Evolutionary conservation across 352 stramenopile species (phyloP), one percentile per base, ranked within the genome.

Genomic region (Phytophthora syringae): DNA sequence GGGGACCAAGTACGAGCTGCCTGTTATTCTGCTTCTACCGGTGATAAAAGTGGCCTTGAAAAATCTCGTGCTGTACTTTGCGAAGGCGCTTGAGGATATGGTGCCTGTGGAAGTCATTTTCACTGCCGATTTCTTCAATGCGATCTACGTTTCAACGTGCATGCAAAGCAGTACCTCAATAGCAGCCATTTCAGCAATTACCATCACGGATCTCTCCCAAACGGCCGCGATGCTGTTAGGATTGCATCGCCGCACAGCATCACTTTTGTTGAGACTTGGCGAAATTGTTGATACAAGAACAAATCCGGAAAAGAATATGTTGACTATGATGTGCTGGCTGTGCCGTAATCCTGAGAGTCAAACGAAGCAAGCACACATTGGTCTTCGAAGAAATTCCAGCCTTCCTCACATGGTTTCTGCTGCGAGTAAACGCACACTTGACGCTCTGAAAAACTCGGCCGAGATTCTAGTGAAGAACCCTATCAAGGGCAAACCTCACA

Each of bases 31-130:
- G 21, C 13, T 68, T 0, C 43, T 80, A 2, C 52, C 64, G 11
- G 16, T 76, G 0, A 55, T 81, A 3, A 76, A 77, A 18, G 28
- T 70, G 3, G 7, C 54, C 2, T 45, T 81, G 11, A 62, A 63
- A 20, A 65, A 71, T n/a, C n/a, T 60, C 0, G 45, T 71, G n/a
- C n/a, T 55, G 0, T 34, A 42, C 9, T 55, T 30, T 32, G 45
- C 44, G 3, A 37, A 42, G 10, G 37, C 42, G 9, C 21, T 71
- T 1, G 63, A 66, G 21, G 63, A 71, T 13, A 47, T 57, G 18
- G 39, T 52, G 6, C 55, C 63, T 1, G 40, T 47, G 7, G 48
- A 49, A 27, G 55, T 60, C 4, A 65, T 71, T 47, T 65, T 70
- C 13, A 57, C 54, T 1, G 49, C 55, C 4, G 48, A 61, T 16